These are phyloP conservation scores for Didymella keratinophila DNA, from an alignment of 2,329 filamentous ascomycete species.

Conservation along the genomic window DNA sequence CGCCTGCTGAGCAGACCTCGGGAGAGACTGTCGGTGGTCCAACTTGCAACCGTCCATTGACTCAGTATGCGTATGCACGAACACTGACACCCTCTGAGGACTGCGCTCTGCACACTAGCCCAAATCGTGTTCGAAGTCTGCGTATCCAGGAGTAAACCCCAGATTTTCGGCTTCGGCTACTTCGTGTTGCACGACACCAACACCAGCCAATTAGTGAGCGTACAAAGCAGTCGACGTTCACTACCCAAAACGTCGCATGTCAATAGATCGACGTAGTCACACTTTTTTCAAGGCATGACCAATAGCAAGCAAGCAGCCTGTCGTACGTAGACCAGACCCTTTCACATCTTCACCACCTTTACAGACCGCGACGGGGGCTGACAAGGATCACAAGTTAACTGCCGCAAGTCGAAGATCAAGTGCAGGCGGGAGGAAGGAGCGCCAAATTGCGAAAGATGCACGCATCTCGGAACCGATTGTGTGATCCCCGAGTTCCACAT, in stretches of 20 bases:
- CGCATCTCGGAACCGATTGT: conserved; percentile 66
- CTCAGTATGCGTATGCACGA: conserved; percentile 7
- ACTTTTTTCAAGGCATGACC: conserved; percentile 26
- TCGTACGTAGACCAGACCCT: conserved; percentile 22
- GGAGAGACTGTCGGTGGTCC: conserved; percentile 10
- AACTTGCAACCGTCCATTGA: conserved; percentile 14
- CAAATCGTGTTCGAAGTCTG: not conserved
- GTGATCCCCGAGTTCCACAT: conserved; percentile 73
- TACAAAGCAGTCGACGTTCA: conserved; percentile 5
- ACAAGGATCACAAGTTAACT: conserved; percentile 56
- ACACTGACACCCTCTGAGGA: not conserved
- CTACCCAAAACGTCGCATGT: conserved; percentile 8
- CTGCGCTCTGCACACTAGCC: not conserved
- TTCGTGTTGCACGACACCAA: conserved; percentile 8
- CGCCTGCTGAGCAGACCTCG: conserved; percentile 1
- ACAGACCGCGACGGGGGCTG: not conserved
- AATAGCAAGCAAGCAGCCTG: conserved; percentile 61
- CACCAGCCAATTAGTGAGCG: conserved; percentile 10
- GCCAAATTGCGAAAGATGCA: conserved; percentile 67
- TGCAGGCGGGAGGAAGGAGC: conserved; percentile 62
- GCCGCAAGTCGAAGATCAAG: conserved; percentile 72
- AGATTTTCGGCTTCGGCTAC: not conserved
- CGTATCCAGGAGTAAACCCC: not conserved
- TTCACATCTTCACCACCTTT: not conserved
- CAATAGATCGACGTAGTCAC: not conserved